Evolutionary conservation across 345 rosid genomes (phyloP), one percentile per base, ranked within the genome.

Genomic region (Xanthoceras sorbifolium): DNA sequence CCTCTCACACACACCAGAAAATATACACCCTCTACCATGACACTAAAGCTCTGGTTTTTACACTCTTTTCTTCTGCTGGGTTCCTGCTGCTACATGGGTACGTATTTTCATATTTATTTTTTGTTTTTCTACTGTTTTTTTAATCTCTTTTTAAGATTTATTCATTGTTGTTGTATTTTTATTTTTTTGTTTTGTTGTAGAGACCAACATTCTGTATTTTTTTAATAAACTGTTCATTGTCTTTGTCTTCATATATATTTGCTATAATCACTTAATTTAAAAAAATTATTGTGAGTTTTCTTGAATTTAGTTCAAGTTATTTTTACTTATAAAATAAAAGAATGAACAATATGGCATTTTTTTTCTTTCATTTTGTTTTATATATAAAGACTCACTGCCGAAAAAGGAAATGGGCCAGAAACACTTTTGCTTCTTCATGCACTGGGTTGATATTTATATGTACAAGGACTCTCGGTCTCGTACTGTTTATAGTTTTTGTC

Each of bases 51-150:
- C 1, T 23, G 31, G 74, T 40, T 77, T 60, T 48, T 78, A 14
- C 83, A 72, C 32, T 77, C 75, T 31, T 70, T 82, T 48, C 69
- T 80, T 5, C 31, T 84, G 57, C 18, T 84, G 61, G 74, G 81
- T 80, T 76, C 2, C 67, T 67, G 55, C 17, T 84, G 78, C 82
- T 76, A 4, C 67, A 67, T 80, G 54, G 86, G 89, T 84, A 82
- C 78, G 76, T 61, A 2, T 38, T 6, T 36, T 36, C 1, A 34
- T 36, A 36, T 36, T 5, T 36, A 38, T 15, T 11, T 73, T 7
- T 32, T 73, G 1, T n/a, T 31, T 44, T 9, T 64, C 10, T 10
- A 22, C 2, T 31, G 7, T 12, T 12, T 22, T 61, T 18, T 15
- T 64, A 32, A 6, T 2, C 5, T 69, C 28, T 0, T 26, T 31